A percentile compares a stretch with the other conserved stretches of the same genome.
These are phyloP conservation scores for Penicillium sp. DNA, from an alignment of 2,329 filamentous ascomycete genomes.

Conservation along the genomic window DNA sequence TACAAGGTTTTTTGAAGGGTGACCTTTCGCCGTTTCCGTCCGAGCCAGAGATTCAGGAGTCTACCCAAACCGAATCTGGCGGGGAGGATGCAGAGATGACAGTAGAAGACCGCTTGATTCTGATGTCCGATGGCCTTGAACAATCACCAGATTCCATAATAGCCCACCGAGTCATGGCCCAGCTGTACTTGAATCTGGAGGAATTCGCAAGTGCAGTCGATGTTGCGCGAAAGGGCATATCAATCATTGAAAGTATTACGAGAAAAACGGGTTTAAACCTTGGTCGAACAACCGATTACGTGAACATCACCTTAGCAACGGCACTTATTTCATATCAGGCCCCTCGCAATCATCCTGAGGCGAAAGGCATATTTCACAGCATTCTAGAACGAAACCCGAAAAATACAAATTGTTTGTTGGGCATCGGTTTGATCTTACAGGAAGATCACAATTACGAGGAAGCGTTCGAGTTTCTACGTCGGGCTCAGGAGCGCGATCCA, in stretches of 20 bases:
- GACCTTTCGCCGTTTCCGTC: slow-evolving; percentile 75
- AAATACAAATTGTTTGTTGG: slow-evolving; percentile 78
- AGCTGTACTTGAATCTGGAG: slow-evolving; percentile 79
- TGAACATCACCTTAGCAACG: slow-evolving; percentile 77
- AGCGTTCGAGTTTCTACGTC: slow-evolving; percentile 74
- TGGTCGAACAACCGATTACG: slow-evolving; percentile 65
- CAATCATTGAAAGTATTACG: slow-evolving; percentile 57
- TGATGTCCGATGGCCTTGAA: slow-evolving; percentile 73
- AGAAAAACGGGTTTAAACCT: slow-evolving; percentile 66
- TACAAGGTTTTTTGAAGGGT: slow-evolving; percentile 78
- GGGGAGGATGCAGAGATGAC: slow-evolving; percentile 53
- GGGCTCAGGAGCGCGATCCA: slow-evolving; percentile 69
- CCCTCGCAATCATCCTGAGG: slow-evolving; percentile 83
- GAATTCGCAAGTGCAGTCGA: slow-evolving; percentile 81
- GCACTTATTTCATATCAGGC: slow-evolving; percentile 85
- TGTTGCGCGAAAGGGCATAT: slow-evolving; percentile 69
- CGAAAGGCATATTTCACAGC: slow-evolving; percentile 77
- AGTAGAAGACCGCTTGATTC: slow-evolving; percentile 72
- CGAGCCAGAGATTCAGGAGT: slow-evolving; percentile 43
- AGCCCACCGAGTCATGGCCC: slow-evolving; percentile 75
- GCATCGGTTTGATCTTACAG: slow-evolving; percentile 85
- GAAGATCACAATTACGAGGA: slow-evolving; percentile 85
- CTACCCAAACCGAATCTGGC: slow-evolving; percentile 47
- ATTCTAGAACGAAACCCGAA: slow-evolving; percentile 72
- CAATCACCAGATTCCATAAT: slow-evolving; percentile 66